Conservation (phyloP, 164 flowering plant genomes). For the Aristolochia californica region DNA sequence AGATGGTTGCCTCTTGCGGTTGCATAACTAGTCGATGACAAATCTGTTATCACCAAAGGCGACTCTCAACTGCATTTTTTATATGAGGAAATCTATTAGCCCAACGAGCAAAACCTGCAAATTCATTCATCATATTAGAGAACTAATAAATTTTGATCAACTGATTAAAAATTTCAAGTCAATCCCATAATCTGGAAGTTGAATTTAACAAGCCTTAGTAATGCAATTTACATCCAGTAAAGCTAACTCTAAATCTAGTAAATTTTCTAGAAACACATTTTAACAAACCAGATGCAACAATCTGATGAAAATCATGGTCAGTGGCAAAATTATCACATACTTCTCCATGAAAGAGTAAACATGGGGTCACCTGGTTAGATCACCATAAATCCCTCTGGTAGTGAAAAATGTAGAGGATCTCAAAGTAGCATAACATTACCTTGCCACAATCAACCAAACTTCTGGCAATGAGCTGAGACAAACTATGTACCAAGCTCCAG, state of each 20-base stretch:
- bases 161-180: too few species aligned
- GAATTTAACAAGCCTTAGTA: too few species aligned
- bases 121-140: too few species aligned
- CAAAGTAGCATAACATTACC: constrained; percentile 28
- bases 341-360: constrained; percentile 15
- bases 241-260: too few species aligned
- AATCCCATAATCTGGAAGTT: too few species aligned
- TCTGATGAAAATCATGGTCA: constrained; percentile 52
- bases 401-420: neutral
- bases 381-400: neutral
- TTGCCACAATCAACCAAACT: constrained; percentile 39
- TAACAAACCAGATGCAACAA: constrained; percentile 40
- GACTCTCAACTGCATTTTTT: constrained; percentile 9
- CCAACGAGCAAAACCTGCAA: constrained; percentile 65
- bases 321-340: constrained; percentile 20
- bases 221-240: too few species aligned
- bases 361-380: too few species aligned
- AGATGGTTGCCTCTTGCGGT: too few species aligned
- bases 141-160: too few species aligned
- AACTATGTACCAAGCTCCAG: constrained; percentile 16
- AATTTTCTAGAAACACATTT: neutral
- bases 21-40: too few species aligned
- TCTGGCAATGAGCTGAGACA: constrained; percentile 48
- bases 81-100: constrained; percentile 49
- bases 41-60: too few species aligned